phyloP scores from a whole-genome alignment of 352 stramenopile genomes.

The Pythium oligandrum region DNA sequence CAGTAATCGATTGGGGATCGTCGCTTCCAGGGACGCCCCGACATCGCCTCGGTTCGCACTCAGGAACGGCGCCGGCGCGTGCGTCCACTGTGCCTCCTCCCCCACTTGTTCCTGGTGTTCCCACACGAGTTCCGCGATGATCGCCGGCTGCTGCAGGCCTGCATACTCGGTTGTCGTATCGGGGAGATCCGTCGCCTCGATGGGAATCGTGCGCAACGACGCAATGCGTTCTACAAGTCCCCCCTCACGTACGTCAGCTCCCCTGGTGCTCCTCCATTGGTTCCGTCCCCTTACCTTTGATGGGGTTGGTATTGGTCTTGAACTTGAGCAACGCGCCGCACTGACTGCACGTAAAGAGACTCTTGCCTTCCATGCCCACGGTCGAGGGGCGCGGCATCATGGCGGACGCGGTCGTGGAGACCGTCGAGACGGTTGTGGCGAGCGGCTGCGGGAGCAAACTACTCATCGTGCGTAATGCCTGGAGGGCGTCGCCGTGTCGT shows the following conservation, averaged over 20 bases:
- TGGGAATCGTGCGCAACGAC: conserved; percentile 32
- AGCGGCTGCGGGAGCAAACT: conserved; percentile 13
- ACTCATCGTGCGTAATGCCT: background rate
- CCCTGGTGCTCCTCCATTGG: no score
- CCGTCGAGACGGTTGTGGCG: conserved; percentile 4
- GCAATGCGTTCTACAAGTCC: conserved; percentile 42
- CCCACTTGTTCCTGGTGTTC: conserved; percentile 12
- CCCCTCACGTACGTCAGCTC: no score
- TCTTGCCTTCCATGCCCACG: conserved; percentile 67
- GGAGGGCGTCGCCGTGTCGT: no score
- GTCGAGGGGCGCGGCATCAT: conserved; percentile 15
- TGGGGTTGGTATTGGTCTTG: conserved; percentile 45
- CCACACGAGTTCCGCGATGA: conserved; percentile 23
- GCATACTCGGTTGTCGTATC: conserved; percentile 5
- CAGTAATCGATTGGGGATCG: conserved; percentile 55
- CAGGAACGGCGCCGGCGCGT: conserved; percentile 38
- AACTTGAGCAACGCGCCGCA: conserved; percentile 74
- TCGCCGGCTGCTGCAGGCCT: conserved; percentile 14
- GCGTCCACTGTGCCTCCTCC: conserved; percentile 18
- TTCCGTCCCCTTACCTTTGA: conserved; percentile 39
- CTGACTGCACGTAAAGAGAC: conserved; percentile 69
- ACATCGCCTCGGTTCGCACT: conserved; percentile 64
- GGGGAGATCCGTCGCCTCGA: conserved; percentile 7
- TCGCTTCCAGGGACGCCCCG: conserved; percentile 46
- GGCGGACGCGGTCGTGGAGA: conserved; percentile 1